These are phyloP conservation scores for Marsdenia floribunda DNA, from an alignment of 257 asterid genomes.

Conservation along the genomic window DNA sequence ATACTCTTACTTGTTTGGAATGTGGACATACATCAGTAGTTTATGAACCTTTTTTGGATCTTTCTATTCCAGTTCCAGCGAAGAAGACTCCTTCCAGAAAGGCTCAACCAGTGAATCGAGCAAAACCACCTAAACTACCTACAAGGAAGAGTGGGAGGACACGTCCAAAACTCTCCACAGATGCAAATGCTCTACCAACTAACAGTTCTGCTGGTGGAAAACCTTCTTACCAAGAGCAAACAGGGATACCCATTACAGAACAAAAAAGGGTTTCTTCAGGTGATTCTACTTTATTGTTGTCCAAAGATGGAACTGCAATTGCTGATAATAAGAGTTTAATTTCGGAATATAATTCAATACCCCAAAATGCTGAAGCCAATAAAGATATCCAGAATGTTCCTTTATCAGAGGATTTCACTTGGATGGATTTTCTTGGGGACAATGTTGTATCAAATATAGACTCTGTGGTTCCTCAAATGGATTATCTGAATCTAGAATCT, in stretches of 20 bases:
- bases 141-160: slow-evolving; percentile 52
- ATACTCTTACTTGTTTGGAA: slow-evolving; percentile 72
- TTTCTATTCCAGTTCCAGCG: slow-evolving; percentile 83
- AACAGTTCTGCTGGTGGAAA: slow-evolving; percentile 30
- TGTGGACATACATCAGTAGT: slow-evolving; percentile 77
- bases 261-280: slow-evolving; percentile 26
- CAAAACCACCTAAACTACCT: slow-evolving; percentile 67
- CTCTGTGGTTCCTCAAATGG: slow-evolving; percentile 24
- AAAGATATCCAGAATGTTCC: slow-evolving; percentile 24
- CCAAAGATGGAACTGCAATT: slow-evolving; percentile 28
- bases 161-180: slow-evolving; percentile 40
- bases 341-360: slow-evolving; percentile 32
- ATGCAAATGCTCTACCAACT: slow-evolving; percentile 27
- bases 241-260: slow-evolving; percentile 29
- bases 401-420: slow-evolving; percentile 34
- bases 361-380: slow-evolving; percentile 22
- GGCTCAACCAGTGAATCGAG: slow-evolving; percentile 42
- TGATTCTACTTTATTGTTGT: slow-evolving; percentile 32
- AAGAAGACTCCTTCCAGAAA: slow-evolving; percentile 58
- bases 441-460: slow-evolving; percentile 27
- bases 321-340: slow-evolving; percentile 50
- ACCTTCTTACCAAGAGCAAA: slow-evolving; percentile 31
- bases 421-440: slow-evolving; percentile 52
- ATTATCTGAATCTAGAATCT: slow-evolving; percentile 35
- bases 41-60: slow-evolving; percentile 76